Evolutionary conservation across 2,329 filamentous ascomycete species (phyloP).

Genomic region (Diaporthe citrichinensis): DNA sequence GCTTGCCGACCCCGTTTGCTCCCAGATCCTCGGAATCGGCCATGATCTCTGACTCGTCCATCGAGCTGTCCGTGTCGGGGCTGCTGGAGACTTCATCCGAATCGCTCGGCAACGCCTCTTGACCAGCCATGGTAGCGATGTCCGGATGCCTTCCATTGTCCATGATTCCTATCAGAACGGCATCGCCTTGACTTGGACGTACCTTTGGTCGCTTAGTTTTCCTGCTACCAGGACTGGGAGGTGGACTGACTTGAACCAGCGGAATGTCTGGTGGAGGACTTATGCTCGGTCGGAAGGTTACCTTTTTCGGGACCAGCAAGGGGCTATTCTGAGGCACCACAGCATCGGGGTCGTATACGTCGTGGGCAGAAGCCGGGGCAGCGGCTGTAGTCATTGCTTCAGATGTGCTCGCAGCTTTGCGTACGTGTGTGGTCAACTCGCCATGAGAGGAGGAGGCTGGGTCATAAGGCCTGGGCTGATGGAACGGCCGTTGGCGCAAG

Average conservation of each 20-base stretch:
- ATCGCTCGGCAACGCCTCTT: conserved; percentile 63
- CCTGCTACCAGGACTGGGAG: conserved; percentile 56
- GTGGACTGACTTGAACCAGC: conserved; percentile 60
- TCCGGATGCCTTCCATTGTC: conserved; percentile 75
- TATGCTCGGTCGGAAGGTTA: conserved; percentile 64
- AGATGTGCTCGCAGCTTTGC: conserved; percentile 48
- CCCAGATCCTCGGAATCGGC: conserved; percentile 46
- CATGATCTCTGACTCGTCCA: conserved; percentile 32
- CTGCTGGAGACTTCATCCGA: conserved; percentile 44
- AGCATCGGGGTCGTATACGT: conserved; percentile 62
- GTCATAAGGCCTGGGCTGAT: conserved; percentile 28
- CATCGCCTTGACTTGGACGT: conserved; percentile 72
- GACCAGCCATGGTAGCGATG: conserved; percentile 71
- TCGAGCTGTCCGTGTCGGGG: conserved; percentile 34
- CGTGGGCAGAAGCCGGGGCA: conserved; percentile 52
- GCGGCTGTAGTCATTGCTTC: conserved; percentile 58
- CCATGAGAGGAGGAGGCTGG: conserved; percentile 47
- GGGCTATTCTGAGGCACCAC: conserved; percentile 58
- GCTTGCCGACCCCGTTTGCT: conserved; percentile 24
- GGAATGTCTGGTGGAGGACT: conserved; percentile 63
- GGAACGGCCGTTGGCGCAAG: conserved; percentile 35
- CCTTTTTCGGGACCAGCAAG: conserved; percentile 53
- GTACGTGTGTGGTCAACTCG: conserved; percentile 49
- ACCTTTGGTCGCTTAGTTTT: conserved; percentile 68
- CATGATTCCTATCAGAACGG: conserved; percentile 76